Base-by-base conservation (phyloP, 148 eudicot genomes). In the Vaccinium darrowii region DNA sequence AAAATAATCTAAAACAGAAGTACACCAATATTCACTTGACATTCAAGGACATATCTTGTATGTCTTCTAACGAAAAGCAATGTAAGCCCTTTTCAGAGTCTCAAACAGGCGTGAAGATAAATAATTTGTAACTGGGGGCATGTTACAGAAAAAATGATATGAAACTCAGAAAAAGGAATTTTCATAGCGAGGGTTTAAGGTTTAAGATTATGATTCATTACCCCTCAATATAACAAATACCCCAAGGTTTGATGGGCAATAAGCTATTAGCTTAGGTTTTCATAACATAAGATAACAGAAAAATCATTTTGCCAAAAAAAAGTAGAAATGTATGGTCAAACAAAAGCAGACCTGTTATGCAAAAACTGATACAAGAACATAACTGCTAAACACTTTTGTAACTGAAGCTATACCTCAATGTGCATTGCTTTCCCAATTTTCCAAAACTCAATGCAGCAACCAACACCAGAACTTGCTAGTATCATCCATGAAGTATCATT, bases 401-500 rank as follows among this genome's bases (percentile, higher is more conserved):
- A 73, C 39, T 7, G 33, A 82, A 74, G 65, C 25, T 58, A 82
- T 90, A 97, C 99, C 98, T 95, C 96, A 83, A 97, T 93, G 89
- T 95, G 99, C 99, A 97, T 97, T 56, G 99, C 99, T 88, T 97
- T 97, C 88, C 99, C 99, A 74, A 97, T 97, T 89, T 97, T 97
- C 98, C 99, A 97, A 86, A 97, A 97, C 89, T 97, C 99, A 74
- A 97, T 95, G 91, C 97, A 94, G 88, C 94, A 92, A 76, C 98
- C 98, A 86, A 97, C 78, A 82, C 99, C 99, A 89, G 98, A 94
- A 89, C 99, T 97, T 81, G 90, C 91, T 83, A 97, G 93, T 83
- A 97, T 97, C 99, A 97, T 95, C 99, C 99, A 97, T 33, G 99
- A 97, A 71, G 99, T 97, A 77, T 97, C 99, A 82, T 97, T 95